Conservation (phyloP, 768 basidiomycete species). For the Amanita inopinata region DNA sequence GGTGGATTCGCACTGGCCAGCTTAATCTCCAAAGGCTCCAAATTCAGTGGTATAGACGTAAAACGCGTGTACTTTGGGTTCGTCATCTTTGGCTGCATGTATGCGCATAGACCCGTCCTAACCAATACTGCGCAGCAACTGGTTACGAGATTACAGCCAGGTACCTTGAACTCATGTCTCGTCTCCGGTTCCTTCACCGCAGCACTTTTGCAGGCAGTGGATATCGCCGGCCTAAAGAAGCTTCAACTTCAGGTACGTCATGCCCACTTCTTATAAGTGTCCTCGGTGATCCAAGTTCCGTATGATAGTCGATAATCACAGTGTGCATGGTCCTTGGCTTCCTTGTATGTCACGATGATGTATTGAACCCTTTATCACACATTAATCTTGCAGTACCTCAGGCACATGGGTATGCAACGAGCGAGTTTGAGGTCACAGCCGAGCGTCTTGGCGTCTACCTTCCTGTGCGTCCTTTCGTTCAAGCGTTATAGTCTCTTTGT, state of each 20-base stretch:
- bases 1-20: slow-evolving; percentile 50
- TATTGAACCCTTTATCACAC: not conserved
- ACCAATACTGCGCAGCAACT: slow-evolving; percentile 42
- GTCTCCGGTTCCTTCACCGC: not conserved
- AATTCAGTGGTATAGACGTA: slow-evolving; percentile 73
- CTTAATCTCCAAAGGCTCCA: slow-evolving; percentile 49
- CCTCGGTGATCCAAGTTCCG: slow-evolving; percentile 5
- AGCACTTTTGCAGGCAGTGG: slow-evolving; percentile 49
- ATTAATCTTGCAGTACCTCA: slow-evolving; percentile 18
- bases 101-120: slow-evolving; percentile 5
- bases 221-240: slow-evolving; percentile 73
- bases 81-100: slow-evolving; percentile 13
- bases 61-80: slow-evolving; percentile 81
- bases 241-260: slow-evolving; percentile 51
- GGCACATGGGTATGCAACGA: slow-evolving; percentile 76
- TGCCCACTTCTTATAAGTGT: slow-evolving; percentile 3
- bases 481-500: not conserved
- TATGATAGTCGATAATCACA: slow-evolving; percentile 69
- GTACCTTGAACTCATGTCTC: slow-evolving; percentile 17
- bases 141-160: slow-evolving; percentile 86
- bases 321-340: slow-evolving; percentile 88
- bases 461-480: slow-evolving; percentile 37
- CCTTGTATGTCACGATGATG: slow-evolving; percentile 36
- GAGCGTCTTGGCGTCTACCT: slow-evolving; percentile 82
- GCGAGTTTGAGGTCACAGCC: slow-evolving; percentile 77